A percentile compares a stretch with the other conserved stretches of the same genome.
These are phyloP conservation scores for Scortechinia acanthostroma DNA, from an alignment of 2,329 filamentous ascomycete genomes.

Conservation along the genomic window DNA sequence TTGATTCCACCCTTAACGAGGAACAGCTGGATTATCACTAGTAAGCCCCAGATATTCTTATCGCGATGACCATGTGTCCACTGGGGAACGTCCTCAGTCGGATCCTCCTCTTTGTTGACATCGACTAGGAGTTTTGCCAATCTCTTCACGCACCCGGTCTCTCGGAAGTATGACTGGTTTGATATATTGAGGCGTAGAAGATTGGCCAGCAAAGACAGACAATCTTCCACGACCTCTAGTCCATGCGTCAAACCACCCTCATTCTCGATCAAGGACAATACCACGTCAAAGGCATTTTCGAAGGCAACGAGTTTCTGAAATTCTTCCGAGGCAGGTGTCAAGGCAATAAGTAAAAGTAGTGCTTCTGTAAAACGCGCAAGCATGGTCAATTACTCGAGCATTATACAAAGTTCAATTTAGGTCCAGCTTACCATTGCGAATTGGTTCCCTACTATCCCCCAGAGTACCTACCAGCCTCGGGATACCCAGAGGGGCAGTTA, in stretches of 20 bases:
- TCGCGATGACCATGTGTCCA: slow-evolving; percentile 76
- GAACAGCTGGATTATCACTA: slow-evolving; percentile 82
- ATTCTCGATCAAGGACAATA: slow-evolving; percentile 73
- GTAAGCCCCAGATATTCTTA: slow-evolving; percentile 83
- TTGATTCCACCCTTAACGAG: slow-evolving; percentile 73
- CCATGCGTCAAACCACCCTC: slow-evolving; percentile 81
- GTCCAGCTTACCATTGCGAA: no score
- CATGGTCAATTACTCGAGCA: no score
- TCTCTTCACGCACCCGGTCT: slow-evolving; percentile 74
- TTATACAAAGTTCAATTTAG: no score
- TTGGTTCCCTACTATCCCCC: slow-evolving; percentile 77
- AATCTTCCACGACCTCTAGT: slow-evolving; percentile 84
- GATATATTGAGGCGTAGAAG: slow-evolving; percentile 79
- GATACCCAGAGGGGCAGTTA: slow-evolving; percentile 81
- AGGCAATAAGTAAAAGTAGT: slow-evolving; percentile 75
- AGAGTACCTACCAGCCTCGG: slow-evolving; percentile 77
- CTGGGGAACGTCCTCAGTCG: slow-evolving; percentile 49
- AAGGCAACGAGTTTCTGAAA: slow-evolving; percentile 94
- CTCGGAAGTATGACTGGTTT: slow-evolving; percentile 89
- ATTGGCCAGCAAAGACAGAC: slow-evolving; percentile 82
- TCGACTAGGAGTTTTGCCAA: slow-evolving; percentile 64
- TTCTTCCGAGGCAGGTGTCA: slow-evolving; percentile 80
- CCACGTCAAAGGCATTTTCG: slow-evolving; percentile 81
- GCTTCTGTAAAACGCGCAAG: no score
- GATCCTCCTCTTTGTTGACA: slow-evolving; percentile 41